Evolutionary conservation across 2,329 filamentous ascomycete genomes (phyloP).

Genomic region (Claviceps sp.): DNA sequence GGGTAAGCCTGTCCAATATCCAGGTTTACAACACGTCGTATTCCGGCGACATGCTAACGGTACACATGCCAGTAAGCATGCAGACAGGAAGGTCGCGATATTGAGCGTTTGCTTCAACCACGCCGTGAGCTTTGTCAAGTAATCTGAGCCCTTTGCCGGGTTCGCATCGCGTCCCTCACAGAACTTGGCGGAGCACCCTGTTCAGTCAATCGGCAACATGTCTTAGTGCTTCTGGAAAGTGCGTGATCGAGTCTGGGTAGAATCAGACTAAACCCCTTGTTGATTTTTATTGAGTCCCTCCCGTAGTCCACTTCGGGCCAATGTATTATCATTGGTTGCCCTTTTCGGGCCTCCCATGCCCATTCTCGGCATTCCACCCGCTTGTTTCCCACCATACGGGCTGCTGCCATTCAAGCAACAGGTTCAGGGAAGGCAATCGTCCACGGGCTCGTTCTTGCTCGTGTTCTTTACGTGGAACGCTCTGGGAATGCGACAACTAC

Average conservation of each 20-base stretch:
- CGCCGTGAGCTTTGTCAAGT: not conserved
- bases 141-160: not conserved
- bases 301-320: conserved; percentile 1
- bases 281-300: not conserved
- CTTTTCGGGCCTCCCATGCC: conserved; percentile 1
- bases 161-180: conserved; percentile 2
- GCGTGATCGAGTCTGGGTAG: conserved; percentile 4
- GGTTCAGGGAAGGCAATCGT: not conserved
- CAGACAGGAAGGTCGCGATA: not conserved
- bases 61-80: not conserved
- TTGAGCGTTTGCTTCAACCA: not conserved
- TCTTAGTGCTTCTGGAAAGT: not conserved
- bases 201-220: not conserved
- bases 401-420: not conserved
- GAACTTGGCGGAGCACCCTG: conserved; percentile 1
- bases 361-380: conserved; percentile 3
- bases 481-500: conserved; percentile 5
- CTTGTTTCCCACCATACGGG: not conserved
- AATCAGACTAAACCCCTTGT: conserved; percentile 4
- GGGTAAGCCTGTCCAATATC: not conserved
- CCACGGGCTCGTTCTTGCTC: not conserved
- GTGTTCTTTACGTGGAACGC: not conserved
- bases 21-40: no score
- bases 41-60: not conserved
- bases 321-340: conserved; percentile 1